Conservation (phyloP, 73 alveolate species). For the Paramecium pentaurelia region DNA sequence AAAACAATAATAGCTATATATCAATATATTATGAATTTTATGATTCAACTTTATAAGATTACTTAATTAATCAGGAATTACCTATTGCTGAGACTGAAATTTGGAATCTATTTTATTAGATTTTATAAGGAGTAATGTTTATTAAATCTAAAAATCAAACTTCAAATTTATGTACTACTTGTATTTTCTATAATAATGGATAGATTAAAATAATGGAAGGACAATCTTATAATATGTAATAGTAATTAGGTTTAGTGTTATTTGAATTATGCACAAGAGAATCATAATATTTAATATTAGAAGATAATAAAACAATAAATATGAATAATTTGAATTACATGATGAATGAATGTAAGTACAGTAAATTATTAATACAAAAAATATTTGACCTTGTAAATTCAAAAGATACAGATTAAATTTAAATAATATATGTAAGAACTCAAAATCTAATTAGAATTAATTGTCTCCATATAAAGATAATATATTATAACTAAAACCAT, state of each 20-base stretch:
- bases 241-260: background rate
- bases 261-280: constrained; percentile 38
- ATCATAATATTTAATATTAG: background rate
- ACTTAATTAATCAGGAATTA: background rate
- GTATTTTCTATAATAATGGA: background rate
- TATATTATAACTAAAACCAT: background rate
- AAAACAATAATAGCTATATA: background rate
- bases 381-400: background rate
- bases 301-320: background rate
- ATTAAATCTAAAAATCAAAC: background rate
- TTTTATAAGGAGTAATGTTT: background rate
- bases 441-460: constrained; percentile 5
- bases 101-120: background rate
- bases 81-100: background rate
- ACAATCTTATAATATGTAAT: background rate
- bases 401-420: background rate
- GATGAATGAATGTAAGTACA: background rate
- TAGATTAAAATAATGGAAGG: background rate
- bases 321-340: background rate
- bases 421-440: background rate
- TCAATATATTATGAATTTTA: background rate
- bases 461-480: background rate
- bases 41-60: background rate
- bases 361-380: background rate
- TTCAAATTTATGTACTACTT: background rate